Evolutionary conservation across 305 asterid genomes (phyloP).

Genomic region (Plantago coronopus): DNA sequence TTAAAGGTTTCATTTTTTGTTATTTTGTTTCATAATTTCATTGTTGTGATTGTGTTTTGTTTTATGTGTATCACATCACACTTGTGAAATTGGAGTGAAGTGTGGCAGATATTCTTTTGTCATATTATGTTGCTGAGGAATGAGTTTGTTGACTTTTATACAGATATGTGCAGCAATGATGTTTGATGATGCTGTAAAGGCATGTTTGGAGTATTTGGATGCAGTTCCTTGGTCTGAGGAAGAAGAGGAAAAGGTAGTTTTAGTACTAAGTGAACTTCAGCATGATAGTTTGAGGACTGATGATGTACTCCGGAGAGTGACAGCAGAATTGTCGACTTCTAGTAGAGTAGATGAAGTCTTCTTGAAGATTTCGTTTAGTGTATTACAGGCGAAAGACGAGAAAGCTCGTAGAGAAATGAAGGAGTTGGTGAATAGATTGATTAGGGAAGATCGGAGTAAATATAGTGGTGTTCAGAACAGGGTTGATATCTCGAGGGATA

Average conservation of each 20-base stretch:
- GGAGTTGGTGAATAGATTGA: constrained; percentile 46
- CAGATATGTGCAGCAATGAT: constrained; percentile 73
- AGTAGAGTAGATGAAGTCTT: constrained; percentile 62
- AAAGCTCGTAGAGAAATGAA: constrained; percentile 81
- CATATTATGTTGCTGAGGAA: constrained; percentile 5
- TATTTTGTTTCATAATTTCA: background rate
- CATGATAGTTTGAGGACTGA: constrained; percentile 38
- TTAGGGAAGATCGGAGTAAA: constrained; percentile 40
- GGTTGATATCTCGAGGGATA: constrained; percentile 57
- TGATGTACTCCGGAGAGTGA: constrained; percentile 64
- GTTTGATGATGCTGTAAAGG: constrained; percentile 67
- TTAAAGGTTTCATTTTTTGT: constrained; percentile 52
- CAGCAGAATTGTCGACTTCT: constrained; percentile 55
- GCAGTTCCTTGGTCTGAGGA: constrained; percentile 85
- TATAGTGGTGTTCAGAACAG: constrained; percentile 18
- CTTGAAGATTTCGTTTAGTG: constrained; percentile 49
- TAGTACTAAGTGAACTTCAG: constrained; percentile 53
- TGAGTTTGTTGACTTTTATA: constrained; percentile 14
- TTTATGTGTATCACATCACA: background rate
- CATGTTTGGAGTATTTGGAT: constrained; percentile 76
- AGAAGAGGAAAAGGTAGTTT: constrained; percentile 65
- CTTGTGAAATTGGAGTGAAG: too few species aligned
- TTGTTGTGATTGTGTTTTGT: constrained; percentile 2
- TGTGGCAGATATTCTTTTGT: too few species aligned
- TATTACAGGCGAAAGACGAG: constrained; percentile 75